A percentile compares a stretch with the other conserved stretches of the same genome.
phyloP scores from a whole-genome alignment of 371 early-diverging fungal species.

The Mortierella sp. region DNA sequence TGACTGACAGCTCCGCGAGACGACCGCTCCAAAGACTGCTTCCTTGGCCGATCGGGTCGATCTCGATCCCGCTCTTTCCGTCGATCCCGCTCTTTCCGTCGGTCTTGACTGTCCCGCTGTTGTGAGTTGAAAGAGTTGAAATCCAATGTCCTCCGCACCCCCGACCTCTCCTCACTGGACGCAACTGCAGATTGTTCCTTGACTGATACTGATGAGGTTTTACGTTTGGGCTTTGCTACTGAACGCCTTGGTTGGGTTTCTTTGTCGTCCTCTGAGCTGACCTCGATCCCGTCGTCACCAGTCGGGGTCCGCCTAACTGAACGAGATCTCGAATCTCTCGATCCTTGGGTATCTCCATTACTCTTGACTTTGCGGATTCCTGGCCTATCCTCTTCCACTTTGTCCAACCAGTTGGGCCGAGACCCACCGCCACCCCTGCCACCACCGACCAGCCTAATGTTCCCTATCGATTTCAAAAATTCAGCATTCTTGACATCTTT shows the following conservation, averaged over 20 bases:
- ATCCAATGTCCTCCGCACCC: not conserved
- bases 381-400: not conserved
- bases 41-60: not conserved
- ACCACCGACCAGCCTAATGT: not conserved
- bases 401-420: not conserved
- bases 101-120: not conserved
- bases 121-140: not conserved
- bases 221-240: not conserved
- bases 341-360: not conserved
- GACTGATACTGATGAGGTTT: not conserved
- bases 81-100: not conserved
- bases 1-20: not conserved
- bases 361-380: not conserved
- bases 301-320: not conserved
- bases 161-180: not conserved
- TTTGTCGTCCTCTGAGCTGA: too few relatives aligned
- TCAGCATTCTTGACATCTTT: not conserved
- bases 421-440: not conserved
- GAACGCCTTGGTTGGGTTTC: not conserved
- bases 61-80: not conserved
- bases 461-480: not conserved
- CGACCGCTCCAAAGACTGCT: not conserved
- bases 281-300: not conserved
- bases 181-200: not conserved
- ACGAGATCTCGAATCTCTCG: not conserved